Percentiles rank a stretch among this genome's conserved stretches.
Conservation (phyloP, 306 rosid species). For the Vigna trinervia region DNA sequence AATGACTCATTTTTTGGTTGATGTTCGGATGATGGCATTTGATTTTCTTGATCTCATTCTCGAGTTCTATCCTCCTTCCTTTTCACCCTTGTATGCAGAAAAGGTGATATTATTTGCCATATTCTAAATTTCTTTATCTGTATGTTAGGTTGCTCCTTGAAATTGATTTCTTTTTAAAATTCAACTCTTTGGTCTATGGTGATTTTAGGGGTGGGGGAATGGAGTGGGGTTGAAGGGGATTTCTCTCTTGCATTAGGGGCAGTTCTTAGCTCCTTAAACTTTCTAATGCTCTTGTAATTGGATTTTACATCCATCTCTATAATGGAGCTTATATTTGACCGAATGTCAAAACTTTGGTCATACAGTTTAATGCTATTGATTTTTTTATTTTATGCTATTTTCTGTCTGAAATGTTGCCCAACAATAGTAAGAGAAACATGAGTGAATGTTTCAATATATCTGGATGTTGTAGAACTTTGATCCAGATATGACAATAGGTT, state of each 20-base stretch:
- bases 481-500: constrained; percentile 11
- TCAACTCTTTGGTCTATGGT: not conserved
- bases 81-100: constrained; percentile 65
- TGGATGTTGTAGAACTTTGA: constrained; percentile 3
- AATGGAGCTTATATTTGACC: not conserved
- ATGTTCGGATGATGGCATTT: constrained; percentile 83
- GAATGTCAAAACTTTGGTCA: not conserved
- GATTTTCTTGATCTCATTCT: constrained; percentile 78
- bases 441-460: constrained; percentile 17
- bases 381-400: not conserved
- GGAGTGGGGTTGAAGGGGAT: constrained; percentile 1
- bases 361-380: constrained; percentile 9
- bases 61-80: constrained; percentile 69
- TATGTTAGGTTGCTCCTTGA: constrained; percentile 33
- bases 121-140: constrained; percentile 29
- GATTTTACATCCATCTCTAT: constrained; percentile 13
- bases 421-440: constrained; percentile 7
- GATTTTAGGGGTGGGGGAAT: not conserved
- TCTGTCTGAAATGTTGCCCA: not conserved
- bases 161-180: constrained; percentile 29
- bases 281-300: constrained; percentile 25
- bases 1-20: constrained; percentile 79
- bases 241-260: not conserved
- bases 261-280: not conserved
- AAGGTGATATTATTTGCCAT: constrained; percentile 61